Percentiles rank a stretch among this genome's conserved stretches.
Evolutionary conservation across 768 basidiomycete species (phyloP).

Genomic region (Serendipita sp.): DNA sequence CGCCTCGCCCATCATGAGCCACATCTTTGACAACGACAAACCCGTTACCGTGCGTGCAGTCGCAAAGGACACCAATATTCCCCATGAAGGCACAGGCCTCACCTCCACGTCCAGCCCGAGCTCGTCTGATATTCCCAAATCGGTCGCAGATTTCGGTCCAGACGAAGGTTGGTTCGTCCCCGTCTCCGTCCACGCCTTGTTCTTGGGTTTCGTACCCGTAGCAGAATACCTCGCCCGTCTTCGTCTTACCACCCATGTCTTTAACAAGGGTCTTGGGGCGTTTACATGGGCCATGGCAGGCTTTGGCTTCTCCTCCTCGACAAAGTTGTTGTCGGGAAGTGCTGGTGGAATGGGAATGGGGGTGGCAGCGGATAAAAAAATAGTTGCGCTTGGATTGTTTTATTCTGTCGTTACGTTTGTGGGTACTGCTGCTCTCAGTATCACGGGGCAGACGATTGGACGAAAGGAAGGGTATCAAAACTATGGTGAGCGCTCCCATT

Average conservation of each 20-base stretch:
- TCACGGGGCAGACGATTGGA: neutral
- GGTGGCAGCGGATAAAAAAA: neutral
- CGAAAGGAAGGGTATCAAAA: neutral
- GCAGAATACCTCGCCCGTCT: neutral
- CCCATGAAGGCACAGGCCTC: too few species aligned
- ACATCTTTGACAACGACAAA: too few species aligned
- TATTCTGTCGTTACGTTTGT: neutral
- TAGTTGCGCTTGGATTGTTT: neutral
- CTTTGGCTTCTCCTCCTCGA: neutral
- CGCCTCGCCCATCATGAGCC: too few species aligned
- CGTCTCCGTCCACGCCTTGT: neutral
- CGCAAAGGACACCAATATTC: too few species aligned
- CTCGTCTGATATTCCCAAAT: neutral
- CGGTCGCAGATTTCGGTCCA: neutral
- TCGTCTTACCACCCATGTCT: neutral
- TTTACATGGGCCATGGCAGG: neutral
- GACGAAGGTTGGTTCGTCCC: neutral
- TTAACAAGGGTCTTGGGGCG: neutral
- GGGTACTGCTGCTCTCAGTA: neutral
- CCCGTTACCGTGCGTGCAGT: too few species aligned
- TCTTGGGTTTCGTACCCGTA: neutral
- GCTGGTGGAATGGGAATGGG: neutral
- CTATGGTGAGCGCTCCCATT: neutral
- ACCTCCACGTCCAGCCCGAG: too few species aligned
- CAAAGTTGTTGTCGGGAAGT: neutral